Evolutionary conservation across 805 yeast genomes (phyloP).

Genomic region (Spathaspora girioi): DNA sequence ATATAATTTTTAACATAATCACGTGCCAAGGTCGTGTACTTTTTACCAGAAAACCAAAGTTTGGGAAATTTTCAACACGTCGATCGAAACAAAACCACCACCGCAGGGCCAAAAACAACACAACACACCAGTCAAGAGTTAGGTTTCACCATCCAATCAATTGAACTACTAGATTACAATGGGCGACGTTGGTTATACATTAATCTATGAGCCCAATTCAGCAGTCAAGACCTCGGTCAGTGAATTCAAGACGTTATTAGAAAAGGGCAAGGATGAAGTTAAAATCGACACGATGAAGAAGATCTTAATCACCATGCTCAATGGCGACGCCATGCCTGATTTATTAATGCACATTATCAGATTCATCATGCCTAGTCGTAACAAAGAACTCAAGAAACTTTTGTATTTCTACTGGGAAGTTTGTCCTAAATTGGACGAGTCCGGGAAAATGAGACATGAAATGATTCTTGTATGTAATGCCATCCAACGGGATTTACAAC

Average conservation of each 20-base stretch:
- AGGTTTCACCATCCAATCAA: background rate
- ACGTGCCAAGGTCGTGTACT: conserved; percentile 1
- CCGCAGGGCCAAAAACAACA: background rate
- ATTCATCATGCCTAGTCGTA: conserved; percentile 93
- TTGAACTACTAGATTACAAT: conserved; percentile 4
- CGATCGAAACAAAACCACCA: conserved; percentile 12
- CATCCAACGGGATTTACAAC: conserved; percentile 94
- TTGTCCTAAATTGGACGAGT: conserved; percentile 83
- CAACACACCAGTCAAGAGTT: background rate
- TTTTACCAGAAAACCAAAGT: background rate
- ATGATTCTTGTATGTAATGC: conserved; percentile 99
- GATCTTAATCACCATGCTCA: conserved; percentile 80
- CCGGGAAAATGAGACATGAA: conserved; percentile 93
- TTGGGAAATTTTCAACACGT: conserved; percentile 13
- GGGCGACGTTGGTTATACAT: conserved; percentile 57
- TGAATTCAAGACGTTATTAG: conserved; percentile 75
- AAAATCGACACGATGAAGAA: conserved; percentile 88
- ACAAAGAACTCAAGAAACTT: conserved; percentile 87
- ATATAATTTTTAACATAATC: background rate
- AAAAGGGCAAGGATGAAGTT: conserved; percentile 84
- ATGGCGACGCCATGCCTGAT: conserved; percentile 90
- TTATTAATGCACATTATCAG: conserved; percentile 95
- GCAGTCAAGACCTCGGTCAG: conserved; percentile 58
- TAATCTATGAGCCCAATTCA: conserved; percentile 75
- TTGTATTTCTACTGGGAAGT: conserved; percentile 97